These are phyloP conservation scores for Setaria italica DNA, from an alignment of 202 grass and related monocot species.

Conservation along the genomic window DNA sequence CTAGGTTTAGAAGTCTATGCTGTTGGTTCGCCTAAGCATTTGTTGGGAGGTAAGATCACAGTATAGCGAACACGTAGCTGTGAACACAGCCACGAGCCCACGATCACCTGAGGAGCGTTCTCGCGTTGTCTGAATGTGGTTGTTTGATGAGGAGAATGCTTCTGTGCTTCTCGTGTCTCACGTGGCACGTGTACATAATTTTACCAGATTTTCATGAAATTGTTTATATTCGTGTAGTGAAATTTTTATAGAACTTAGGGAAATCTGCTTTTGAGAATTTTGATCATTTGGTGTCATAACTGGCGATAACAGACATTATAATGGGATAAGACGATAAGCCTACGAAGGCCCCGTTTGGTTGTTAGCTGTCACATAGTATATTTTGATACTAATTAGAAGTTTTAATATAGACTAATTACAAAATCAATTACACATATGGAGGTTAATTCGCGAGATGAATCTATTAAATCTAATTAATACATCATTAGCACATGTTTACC, in stretches of 20 bases:
- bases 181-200: constrained; percentile 49
- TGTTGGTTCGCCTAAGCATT: constrained; percentile 53
- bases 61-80: constrained; percentile 44
- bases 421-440: too few relatives aligned
- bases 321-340: too few relatives aligned
- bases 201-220: constrained; percentile 28
- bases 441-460: too few relatives aligned
- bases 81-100: not conserved
- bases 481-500: too few relatives aligned
- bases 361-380: too few relatives aligned
- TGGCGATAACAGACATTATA: not conserved
- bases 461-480: too few relatives aligned
- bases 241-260: not conserved
- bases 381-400: too few relatives aligned
- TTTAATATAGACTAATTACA: too few relatives aligned
- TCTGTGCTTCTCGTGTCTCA: constrained; percentile 34
- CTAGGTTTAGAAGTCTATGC: constrained; percentile 52
- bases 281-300: not conserved
- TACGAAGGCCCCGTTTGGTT: too few relatives aligned
- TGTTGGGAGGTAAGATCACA: constrained; percentile 47
- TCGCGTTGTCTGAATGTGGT: constrained; percentile 33
- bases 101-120: constrained; percentile 19
- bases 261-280: not conserved
- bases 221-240: constrained; percentile 10
- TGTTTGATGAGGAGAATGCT: constrained; percentile 26